These are phyloP conservation scores for Aspergillus taichungensis DNA, from an alignment of 495 filamentous ascomycete species.

Conservation along the genomic window DNA sequence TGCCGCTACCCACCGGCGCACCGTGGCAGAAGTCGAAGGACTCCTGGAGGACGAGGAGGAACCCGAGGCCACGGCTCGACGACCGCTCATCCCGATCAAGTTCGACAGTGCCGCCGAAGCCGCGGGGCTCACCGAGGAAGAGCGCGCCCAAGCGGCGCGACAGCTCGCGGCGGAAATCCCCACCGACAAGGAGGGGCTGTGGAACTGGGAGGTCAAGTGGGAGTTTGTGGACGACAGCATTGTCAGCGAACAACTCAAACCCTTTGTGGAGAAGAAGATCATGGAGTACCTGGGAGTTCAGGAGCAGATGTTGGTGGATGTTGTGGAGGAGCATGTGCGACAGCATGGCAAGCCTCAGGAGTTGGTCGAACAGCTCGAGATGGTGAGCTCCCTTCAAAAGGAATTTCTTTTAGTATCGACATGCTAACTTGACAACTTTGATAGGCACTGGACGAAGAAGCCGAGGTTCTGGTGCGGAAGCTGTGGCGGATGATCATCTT, in stretches of 20 bases:
- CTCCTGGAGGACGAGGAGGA: conserved; percentile 92
- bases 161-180: conserved; percentile 87
- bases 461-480: conserved; percentile 88
- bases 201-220: conserved; percentile 90
- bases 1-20: conserved; percentile 64
- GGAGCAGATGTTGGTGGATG: conserved; percentile 89
- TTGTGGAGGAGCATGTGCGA: conserved; percentile 80
- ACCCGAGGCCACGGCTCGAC: conserved; percentile 56
- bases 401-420: background rate
- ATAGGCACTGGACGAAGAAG: conserved; percentile 94
- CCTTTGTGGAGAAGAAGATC: conserved; percentile 97
- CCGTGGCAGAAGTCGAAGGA: conserved; percentile 87
- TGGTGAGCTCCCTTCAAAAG: conserved; percentile 56
- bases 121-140: conserved; percentile 69
- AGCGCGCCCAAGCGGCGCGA: conserved; percentile 66
- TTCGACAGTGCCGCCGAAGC: conserved; percentile 69
- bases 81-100: conserved; percentile 84
- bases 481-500: conserved; percentile 98
- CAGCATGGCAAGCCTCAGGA: conserved; percentile 69
- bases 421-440: conserved; percentile 26
- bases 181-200: conserved; percentile 74
- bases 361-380: conserved; percentile 74
- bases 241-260: conserved; percentile 78
- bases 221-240: conserved; percentile 82
- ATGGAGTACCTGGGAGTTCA: conserved; percentile 93